Evolutionary conservation across 139 green algal genomes (phyloP).

Genomic region (Volvox africanus): DNA sequence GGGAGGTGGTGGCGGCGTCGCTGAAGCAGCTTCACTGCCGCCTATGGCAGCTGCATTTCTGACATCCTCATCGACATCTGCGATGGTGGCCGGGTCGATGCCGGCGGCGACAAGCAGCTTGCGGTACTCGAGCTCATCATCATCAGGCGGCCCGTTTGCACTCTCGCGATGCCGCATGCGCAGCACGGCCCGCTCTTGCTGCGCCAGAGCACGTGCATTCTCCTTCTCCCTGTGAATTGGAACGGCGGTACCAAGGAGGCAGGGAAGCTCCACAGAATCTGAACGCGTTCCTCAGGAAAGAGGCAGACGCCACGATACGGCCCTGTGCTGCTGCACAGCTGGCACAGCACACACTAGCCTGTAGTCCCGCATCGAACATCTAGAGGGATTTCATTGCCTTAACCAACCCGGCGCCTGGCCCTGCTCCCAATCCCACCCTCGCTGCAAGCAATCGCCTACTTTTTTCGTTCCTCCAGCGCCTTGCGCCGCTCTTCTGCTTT

Average conservation of each 20-base stretch:
- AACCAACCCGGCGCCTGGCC: no score
- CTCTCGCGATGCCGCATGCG: conserved; percentile 41
- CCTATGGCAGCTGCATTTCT: neutral
- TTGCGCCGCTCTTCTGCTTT: conserved; percentile 65
- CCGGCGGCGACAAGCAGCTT: conserved; percentile 60
- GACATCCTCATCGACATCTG: conserved; percentile 39
- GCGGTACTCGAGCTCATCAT: conserved; percentile 85
- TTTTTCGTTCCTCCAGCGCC: conserved; percentile 58
- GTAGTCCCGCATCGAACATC: no score
- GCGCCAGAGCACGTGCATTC: conserved; percentile 65
- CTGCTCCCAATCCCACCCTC: neutral
- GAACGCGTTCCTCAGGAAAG: no score
- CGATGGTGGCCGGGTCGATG: conserved; percentile 46
- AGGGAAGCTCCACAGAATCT: no score
- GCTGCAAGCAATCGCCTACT: conserved; percentile 51
- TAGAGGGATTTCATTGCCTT: no score
- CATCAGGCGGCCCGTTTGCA: conserved; percentile 73
- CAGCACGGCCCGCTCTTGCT: conserved; percentile 67
- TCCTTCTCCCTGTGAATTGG: conserved; percentile 77
- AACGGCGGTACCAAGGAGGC: no score
- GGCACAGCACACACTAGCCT: no score
- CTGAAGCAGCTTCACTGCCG: neutral
- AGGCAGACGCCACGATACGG: no score
- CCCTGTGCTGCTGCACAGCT: no score
- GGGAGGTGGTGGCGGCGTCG: conserved; percentile 29